Evolutionary conservation across 495 filamentous ascomycete species (phyloP), one percentile per base, ranked within the genome.

Genomic region (Tuber magnatum): DNA sequence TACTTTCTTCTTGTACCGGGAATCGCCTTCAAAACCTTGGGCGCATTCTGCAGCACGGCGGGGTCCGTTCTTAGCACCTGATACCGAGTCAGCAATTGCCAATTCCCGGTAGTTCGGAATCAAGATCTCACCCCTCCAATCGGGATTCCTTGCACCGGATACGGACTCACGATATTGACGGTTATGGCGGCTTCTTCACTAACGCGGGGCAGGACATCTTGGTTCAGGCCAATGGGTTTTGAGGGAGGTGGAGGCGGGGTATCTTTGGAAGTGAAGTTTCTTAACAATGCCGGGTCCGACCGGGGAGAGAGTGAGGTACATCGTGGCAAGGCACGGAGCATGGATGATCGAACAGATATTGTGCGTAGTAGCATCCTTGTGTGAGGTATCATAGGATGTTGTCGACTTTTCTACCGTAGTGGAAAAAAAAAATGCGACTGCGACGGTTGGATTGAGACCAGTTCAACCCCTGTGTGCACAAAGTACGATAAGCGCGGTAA

Each of bases 41-140:
- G 91, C 41, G 90, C 88, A 70, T 92, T 88, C 75, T 91, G 88
- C 78, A 85, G 84, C 73, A 85, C 87, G 71, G 89, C 85, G 76
- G 88, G 85, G 78, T 92, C 90, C 70, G 88, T 88, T 76, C 89
- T 84, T 65, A 93, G 85, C 74, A 92, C 87, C 91, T 93, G 77
- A 71, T 39, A 12, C 61, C 18, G 18, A 22, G 43, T 75, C 71
- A 46, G 70, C 61, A 68, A 78, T 40, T 71, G 35, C 65, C 46
- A 35, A 72, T 38, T 24, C 48, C 18, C 35, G n/a, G 68, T 18
- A 61, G 46, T 28, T 73, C 35, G n/a, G 51, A 40, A 70, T 10
- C n/a, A 68, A 71, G 71, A 76, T 83, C 86, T 72, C 80, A 92
- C 90, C 84, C 92, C 91, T 80, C 87, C 84, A 76, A 92, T 85